Evolutionary conservation across 2,329 filamentous ascomycete genomes (phyloP).

Genomic region (Aspergillus sclerotialis): DNA sequence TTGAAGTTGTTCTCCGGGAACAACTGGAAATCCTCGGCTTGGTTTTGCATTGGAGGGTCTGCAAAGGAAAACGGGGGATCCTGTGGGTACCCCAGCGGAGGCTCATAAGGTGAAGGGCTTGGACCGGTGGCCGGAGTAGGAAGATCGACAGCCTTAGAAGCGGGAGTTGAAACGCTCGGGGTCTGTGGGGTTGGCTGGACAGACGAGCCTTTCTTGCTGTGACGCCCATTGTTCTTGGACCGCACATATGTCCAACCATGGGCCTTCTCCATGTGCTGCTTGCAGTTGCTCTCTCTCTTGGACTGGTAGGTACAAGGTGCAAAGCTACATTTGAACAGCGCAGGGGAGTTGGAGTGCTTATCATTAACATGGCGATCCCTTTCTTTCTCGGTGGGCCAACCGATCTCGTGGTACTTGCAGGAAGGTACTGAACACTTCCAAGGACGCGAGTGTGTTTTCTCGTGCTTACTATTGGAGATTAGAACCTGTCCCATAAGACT

Average conservation of each 20-base stretch:
- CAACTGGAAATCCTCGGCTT: constrained; percentile 18
- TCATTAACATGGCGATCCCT: constrained; percentile 94
- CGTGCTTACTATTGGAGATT: constrained; percentile 61
- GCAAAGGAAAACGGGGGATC: constrained; percentile 20
- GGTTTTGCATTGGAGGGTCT: constrained; percentile 15
- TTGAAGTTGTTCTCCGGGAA: constrained; percentile 16
- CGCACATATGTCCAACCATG: constrained; percentile 87
- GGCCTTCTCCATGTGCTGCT: constrained; percentile 97
- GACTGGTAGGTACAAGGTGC: constrained; percentile 85
- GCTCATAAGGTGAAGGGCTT: constrained; percentile 19
- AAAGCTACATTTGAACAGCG: constrained; percentile 77
- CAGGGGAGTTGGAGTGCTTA: constrained; percentile 76
- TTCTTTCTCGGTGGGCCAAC: constrained; percentile 97
- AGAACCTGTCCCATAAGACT: constrained; percentile 2
- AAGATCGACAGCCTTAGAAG: constrained; percentile 47
- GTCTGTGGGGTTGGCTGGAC: constrained; percentile 51
- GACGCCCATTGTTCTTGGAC: constrained; percentile 84
- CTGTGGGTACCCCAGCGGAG: constrained; percentile 9
- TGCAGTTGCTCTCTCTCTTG: constrained; percentile 94
- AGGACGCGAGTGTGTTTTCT: constrained; percentile 93
- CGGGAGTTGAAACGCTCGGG: constrained; percentile 57
- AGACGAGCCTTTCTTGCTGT: constrained; percentile 34
- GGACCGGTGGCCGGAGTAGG: constrained; percentile 41
- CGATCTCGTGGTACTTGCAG: constrained; percentile 85
- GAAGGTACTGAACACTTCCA: constrained; percentile 80